Conservation (phyloP, 2,329 filamentous ascomycete species). For the Diaporthe eres region DNA sequence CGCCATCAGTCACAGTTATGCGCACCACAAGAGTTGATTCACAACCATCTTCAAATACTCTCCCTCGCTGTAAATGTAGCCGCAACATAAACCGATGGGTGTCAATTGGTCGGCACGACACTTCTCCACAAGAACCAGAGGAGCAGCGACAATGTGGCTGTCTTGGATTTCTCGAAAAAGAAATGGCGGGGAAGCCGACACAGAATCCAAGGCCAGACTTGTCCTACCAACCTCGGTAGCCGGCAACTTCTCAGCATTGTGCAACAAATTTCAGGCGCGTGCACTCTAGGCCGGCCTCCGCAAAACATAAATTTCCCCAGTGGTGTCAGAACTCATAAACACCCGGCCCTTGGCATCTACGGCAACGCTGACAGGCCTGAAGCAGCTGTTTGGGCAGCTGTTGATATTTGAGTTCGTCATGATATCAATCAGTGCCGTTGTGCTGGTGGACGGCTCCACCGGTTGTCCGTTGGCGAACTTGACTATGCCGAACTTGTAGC, state of each 20-base stretch:
- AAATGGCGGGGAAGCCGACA: too few relatives aligned
- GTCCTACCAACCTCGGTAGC: not conserved
- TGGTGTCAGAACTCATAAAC: slow-evolving; percentile 73
- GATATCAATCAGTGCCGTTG: slow-evolving; percentile 64
- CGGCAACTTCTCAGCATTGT: too few relatives aligned
- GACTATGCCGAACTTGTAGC: slow-evolving; percentile 9
- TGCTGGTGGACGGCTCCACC: slow-evolving; percentile 55
- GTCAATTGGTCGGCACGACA: too few relatives aligned
- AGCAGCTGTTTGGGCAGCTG: slow-evolving; percentile 69
- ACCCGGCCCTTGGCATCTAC: slow-evolving; percentile 66
- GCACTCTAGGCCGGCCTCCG: slow-evolving; percentile 37
- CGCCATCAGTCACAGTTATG: too few relatives aligned
- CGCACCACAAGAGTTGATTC: too few relatives aligned
- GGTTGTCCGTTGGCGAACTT: slow-evolving; percentile 55
- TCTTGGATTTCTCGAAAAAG: too few relatives aligned
- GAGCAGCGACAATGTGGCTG: too few relatives aligned
- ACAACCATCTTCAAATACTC: too few relatives aligned
- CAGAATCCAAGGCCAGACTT: not conserved
- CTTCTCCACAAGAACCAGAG: too few relatives aligned
- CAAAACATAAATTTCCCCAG: slow-evolving; percentile 75
- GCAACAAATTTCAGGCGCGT: too few relatives aligned
- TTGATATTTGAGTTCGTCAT: slow-evolving; percentile 68
- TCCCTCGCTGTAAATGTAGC: too few relatives aligned
- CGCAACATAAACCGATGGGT: too few relatives aligned
- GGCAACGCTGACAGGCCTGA: slow-evolving; percentile 73